These are phyloP conservation scores for Candida easanensis DNA, from an alignment of 805 yeast species.

Conservation along the genomic window DNA sequence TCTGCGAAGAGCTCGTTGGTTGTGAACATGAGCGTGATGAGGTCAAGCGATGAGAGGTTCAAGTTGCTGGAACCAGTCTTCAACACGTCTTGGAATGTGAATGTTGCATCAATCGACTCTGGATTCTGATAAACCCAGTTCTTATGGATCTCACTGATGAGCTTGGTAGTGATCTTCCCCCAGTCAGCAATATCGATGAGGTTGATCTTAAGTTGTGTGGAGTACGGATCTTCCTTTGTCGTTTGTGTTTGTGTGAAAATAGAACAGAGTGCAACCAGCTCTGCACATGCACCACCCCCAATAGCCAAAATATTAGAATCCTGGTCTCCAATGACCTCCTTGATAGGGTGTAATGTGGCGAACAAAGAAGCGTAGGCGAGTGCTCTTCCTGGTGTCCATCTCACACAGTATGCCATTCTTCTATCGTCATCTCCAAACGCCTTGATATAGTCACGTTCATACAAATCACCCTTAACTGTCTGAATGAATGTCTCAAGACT, in stretches of 20 bases:
- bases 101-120: conserved; percentile 32
- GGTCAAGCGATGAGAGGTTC: conserved; percentile 33
- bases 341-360: conserved; percentile 44
- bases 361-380: conserved; percentile 71
- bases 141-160: conserved; percentile 41
- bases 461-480: conserved; percentile 64
- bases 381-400: conserved; percentile 88
- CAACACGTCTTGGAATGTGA: conserved; percentile 36
- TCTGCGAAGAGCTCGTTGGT: conserved; percentile 83
- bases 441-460: conserved; percentile 60
- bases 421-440: conserved; percentile 68
- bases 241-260: conserved; percentile 41
- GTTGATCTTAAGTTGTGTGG: conserved; percentile 41
- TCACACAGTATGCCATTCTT: conserved; percentile 70
- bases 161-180: conserved; percentile 48
- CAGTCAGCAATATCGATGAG: conserved; percentile 81
- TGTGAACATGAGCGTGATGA: conserved; percentile 77
- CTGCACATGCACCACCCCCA: conserved; percentile 93
- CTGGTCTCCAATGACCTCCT: conserved; percentile 31
- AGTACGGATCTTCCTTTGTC: conserved; percentile 13
- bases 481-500: conserved; percentile 48
- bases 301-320: conserved; percentile 51
- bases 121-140: conserved; percentile 52
- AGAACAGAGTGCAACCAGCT: conserved; percentile 60
- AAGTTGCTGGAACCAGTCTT: conserved; percentile 22